Percentiles rank a stretch among this genome's conserved stretches.
phyloP scores from a whole-genome alignment of 2,329 filamentous ascomycete species.

The Fusarium gaditjirri region DNA sequence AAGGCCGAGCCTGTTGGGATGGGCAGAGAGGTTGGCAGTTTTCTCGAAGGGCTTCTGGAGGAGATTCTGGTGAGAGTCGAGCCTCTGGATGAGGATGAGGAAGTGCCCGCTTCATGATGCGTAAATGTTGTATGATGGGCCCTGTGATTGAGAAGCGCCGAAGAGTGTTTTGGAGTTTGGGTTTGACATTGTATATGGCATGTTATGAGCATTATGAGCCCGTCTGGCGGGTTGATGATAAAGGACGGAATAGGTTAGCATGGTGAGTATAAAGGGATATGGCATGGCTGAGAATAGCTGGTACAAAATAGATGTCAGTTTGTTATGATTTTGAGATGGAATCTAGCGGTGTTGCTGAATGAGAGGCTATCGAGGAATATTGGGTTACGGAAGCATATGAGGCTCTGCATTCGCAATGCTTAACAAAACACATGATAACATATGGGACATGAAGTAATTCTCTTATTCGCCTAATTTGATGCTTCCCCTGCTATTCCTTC shows the following conservation, averaged over 20 bases:
- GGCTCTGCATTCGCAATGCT: background rate
- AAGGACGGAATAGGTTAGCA: constrained; percentile 11
- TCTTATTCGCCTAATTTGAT: background rate
- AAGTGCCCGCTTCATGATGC: constrained; percentile 30
- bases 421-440: background rate
- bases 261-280: constrained; percentile 13
- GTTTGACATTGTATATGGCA: constrained; percentile 30
- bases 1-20: constrained; percentile 89
- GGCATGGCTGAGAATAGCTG: constrained; percentile 4
- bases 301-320: constrained; percentile 6
- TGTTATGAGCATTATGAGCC: constrained; percentile 29
- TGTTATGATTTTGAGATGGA: constrained; percentile 8
- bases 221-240: constrained; percentile 4
- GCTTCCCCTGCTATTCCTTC: background rate
- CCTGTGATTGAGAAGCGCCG: constrained; percentile 3
- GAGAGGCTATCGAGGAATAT: background rate
- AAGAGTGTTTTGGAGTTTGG: constrained; percentile 29
- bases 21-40: constrained; percentile 88
- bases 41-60: constrained; percentile 91
- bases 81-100: constrained; percentile 79
- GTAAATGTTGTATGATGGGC: background rate
- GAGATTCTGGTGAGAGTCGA: constrained; percentile 94
- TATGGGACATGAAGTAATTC: background rate
- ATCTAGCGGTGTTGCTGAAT: background rate
- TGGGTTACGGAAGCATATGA: background rate